Base-by-base conservation (phyloP, 2,329 filamentous ascomycete species). In the Penicillium sp. region DNA sequence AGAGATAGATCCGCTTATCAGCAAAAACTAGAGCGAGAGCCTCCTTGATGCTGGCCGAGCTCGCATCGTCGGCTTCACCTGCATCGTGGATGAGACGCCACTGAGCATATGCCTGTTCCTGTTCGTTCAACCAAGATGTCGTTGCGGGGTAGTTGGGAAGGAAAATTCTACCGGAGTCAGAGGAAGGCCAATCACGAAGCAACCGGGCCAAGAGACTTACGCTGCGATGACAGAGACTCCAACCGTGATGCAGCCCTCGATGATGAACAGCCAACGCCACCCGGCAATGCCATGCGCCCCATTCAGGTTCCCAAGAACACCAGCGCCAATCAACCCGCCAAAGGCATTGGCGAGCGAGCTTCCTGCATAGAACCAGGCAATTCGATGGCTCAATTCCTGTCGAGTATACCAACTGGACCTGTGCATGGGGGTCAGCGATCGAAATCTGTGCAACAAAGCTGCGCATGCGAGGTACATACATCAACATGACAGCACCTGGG, bases 361-460 rank as follows among this genome's bases (percentile, higher is more conserved):
- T 11, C 80, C 80, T 0, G 76, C 75, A 54, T 82, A 83, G 50
- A 82, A 79, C 71, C 78, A 78, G 5, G 81, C 77, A 55, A 82
- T 81, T 1, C 81, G 73, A 42, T 77, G 70, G 7, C 78, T 77
- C 42, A 83, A 66, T 72, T 86, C 84, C 43, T 82, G 80, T 49
- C 86, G 80, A 0, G 87, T 89, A 70, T 90, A 90, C 85, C 86
- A 89, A 70, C 88, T 87, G 2, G 85, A 87, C 69, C 69, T 72
- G 38, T n/a, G 15, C n/a, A n/a, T 8, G 14, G 10, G 20, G 10
- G 43, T 31, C 22, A 47, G 43, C 28, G 12, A 12, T 28, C n/a
- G 6, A 5, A 2, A 31, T 15, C 4, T 31, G 14, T 15, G 25
- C 22, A 28, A n/a, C 6, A 47, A 28, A 15, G n/a, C 15, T n/a